Base-by-base conservation (phyloP, 176 grass and related monocot species). In the Panicum miliaceum region DNA sequence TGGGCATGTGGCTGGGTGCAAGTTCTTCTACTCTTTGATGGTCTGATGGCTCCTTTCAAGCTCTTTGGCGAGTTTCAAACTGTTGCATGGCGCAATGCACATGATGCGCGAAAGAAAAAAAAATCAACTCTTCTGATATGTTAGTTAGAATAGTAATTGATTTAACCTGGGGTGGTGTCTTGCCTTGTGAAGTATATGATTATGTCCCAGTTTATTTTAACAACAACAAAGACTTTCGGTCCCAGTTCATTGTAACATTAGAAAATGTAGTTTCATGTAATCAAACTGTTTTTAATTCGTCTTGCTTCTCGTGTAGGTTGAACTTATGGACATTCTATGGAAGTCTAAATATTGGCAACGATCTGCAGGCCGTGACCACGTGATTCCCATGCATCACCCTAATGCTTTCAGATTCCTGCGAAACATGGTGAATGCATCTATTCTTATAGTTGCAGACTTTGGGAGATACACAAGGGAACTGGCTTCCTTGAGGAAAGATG, bases 381-480 rank as follows among this genome's bases (percentile, higher is more conserved):
- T 96, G 73, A 92, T 98, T 73, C 96, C 96, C 6, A 92, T 98
- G 89, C 96, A 98, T 88, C 96, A 98, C 73, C 93, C 96, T 5
- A 98, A 98, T 81, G 93, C 93, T 83, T 99, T 99, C 81, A 96
- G 96, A 90, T 99, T 99, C 78, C 47, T 89, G 71, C 58, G 91
- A 50, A 81, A 90, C 81, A 91, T 92, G 83, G 88, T 92, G 79
- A 99, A 99, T 86, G 90, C 91, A 54, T 99, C 96, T 20, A 89
- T 99, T 90, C 89, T 99, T 76, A 78, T 99, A 68, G 91, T 96
- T 86, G 71, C 93, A 82, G 96, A 99, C 89, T 99, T 99, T 72
- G 96, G 89, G 25, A 86, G 96, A 73, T 95, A 92, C 78, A 85
- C 85, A 67, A 84, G 88, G 85, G 76, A 92, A 61, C 41, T 99